Conservation (phyloP, 345 rosid genomes). For the Syzygium grande region DNA sequence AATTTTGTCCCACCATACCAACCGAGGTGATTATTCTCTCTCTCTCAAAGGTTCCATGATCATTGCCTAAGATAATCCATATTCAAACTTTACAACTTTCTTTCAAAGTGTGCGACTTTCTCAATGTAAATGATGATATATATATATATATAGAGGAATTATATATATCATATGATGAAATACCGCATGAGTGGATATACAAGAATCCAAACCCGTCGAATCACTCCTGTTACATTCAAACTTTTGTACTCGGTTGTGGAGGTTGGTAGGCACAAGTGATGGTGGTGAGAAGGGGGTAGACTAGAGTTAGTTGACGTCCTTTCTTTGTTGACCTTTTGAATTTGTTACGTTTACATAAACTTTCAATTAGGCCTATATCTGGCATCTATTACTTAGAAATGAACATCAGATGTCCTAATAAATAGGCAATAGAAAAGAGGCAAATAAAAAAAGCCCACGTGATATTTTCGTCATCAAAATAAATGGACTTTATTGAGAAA, state of each 20-base stretch:
- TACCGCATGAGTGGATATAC: too few relatives aligned
- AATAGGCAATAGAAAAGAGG: not conserved
- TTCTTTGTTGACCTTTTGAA: not conserved
- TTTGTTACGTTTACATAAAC: not conserved
- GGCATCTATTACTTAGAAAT: not conserved
- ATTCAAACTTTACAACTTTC: too few relatives aligned
- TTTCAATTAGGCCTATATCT: not conserved
- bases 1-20: too few relatives aligned
- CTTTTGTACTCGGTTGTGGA: not conserved
- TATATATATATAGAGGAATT: too few relatives aligned
- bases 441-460: accelerated
- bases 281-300: not conserved
- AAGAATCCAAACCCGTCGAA: too few relatives aligned
- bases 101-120: too few relatives aligned
- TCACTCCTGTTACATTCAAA: not conserved
- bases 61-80: not conserved
- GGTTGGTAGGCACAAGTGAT: not conserved
- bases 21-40: not conserved
- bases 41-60: not conserved
- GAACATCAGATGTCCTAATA: not conserved
- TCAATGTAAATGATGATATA: too few relatives aligned
- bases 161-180: too few relatives aligned
- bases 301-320: not conserved
- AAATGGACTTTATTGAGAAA: not conserved
- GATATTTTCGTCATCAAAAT: not conserved